Evolutionary conservation across 306 rosid species (phyloP), one percentile per base, ranked within the genome.

Genomic region (Pyrus communis): DNA sequence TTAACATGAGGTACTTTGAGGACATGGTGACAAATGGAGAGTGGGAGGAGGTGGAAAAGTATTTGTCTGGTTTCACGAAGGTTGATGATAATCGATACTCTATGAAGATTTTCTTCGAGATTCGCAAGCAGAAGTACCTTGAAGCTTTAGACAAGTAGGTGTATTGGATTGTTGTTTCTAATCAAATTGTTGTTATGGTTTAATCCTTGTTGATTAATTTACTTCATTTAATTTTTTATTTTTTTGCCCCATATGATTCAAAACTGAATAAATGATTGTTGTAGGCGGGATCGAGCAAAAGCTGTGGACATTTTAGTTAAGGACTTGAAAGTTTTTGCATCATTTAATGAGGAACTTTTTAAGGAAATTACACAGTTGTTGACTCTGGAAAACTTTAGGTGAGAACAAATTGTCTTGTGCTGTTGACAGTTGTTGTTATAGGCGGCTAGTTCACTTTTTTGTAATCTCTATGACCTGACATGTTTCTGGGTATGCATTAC

Each of bases 41-140:
- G 89, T 96, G 99, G 99, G 99, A 93, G 38, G 99, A 96, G 89
- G 94, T 96, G 77, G 99, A 96, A 82, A 96, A 91, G 84, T 96
- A 96, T 84, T 84, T 96, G 78, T 91, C 99, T 72, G 99, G 99
- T 75, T 93, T 96, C 74, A 96, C 99, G 9, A 96, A 96, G 91
- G 99, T 96, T 42, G 99, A 96, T 79, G 99, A 96, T 82, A 96
- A 96, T 79, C 76, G 99, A 83, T 96, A 96, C 83, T 96, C 99
- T 4, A 96, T 96, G 99, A 96, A 96, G 91, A 96, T 96, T 83
- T 96, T 96, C 86, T 96, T 96, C 19, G 99, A 96, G 88, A 96
- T 96, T 76, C 84, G 98, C 74, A 96, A 96, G 93, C 99, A 96
- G 89, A 96, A 96, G 86, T 96, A 96, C 70, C 88, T 96, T 14